Evolutionary conservation across 1,139 yeast genomes (phyloP).

Genomic region (Petasospora rhodanensis): DNA sequence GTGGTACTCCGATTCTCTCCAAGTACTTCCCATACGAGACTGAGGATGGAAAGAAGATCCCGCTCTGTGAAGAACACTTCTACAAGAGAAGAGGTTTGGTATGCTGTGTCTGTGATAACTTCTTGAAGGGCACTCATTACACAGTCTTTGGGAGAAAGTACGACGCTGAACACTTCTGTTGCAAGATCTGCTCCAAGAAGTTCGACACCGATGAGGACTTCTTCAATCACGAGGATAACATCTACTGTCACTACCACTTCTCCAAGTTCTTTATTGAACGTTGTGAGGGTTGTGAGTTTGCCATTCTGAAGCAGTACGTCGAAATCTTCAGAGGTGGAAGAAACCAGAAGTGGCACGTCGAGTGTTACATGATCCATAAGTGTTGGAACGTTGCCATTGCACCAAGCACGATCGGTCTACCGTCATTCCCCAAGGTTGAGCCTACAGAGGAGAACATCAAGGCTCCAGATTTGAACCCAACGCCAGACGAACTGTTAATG

Average conservation of each 20-base stretch:
- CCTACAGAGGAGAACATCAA: slow-evolving; percentile 26
- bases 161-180: slow-evolving; percentile 93
- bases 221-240: slow-evolving; percentile 79
- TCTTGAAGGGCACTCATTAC: slow-evolving; percentile 88
- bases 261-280: slow-evolving; percentile 78
- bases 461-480: slow-evolving; percentile 30
- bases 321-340: slow-evolving; percentile 91
- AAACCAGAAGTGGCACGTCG: slow-evolving; percentile 98
- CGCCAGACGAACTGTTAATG: slow-evolving; percentile 47
- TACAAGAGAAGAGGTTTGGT: slow-evolving; percentile 78
- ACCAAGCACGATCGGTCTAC: slow-evolving; percentile 57
- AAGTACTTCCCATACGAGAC: slow-evolving; percentile 44
- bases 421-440: slow-evolving; percentile 31
- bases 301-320: slow-evolving; percentile 90
- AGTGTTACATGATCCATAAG: slow-evolving; percentile 95
- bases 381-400: slow-evolving; percentile 92
- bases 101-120: slow-evolving; percentile 79
- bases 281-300: slow-evolving; percentile 91
- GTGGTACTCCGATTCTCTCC: slow-evolving; percentile 64
- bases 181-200: slow-evolving; percentile 80
- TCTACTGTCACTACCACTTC: slow-evolving; percentile 90
- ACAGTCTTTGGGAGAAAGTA: slow-evolving; percentile 91
- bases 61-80: slow-evolving; percentile 91
- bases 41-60: slow-evolving; percentile 45
- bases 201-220: slow-evolving; percentile 92